Base-by-base conservation (phyloP, 2,329 filamentous ascomycete species). In the Alternaria dauci region DNA sequence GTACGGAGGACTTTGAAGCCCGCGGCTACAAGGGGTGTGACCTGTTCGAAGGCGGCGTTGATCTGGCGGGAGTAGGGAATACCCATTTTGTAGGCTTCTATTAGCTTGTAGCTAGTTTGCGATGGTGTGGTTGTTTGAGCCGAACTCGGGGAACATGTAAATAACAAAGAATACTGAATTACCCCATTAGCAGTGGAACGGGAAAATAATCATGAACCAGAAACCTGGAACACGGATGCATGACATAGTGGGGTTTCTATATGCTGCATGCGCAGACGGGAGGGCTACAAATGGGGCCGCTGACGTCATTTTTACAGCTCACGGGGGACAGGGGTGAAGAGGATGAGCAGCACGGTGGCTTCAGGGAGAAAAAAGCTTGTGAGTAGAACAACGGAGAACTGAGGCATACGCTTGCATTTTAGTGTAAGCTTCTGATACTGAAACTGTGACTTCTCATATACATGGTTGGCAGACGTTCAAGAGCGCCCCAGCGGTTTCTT, bases 61-160 rank as follows among this genome's bases (percentile, higher is more conserved):
- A 85, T 85, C 62, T 85, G 78, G 66, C 80, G 81, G 14, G 81
- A 84, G 73, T 84, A 85, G 1, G 83, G 84, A 52, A 85, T 81
- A 12, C 83, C 83, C 83, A 85, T 85, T 43, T 58, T 23, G 8
- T 20, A 12, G 20, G 18, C n/a, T 11, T 14, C 6, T 34, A 7
- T 18, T 18, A 8, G 5, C 28, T 18, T 18, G 26, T 46, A 30
- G 46, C 30, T 47, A 47, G n/a, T 26, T 30, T 11, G 28, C 18
- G 28, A 8, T 34, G 44, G 18, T 41, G 39, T 30, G 28, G 28
- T 30, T 30, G 28, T 30, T 30, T 9, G 28, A 30, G 28, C 28
- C 11, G 28, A 30, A 30, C 11, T 30, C 11, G 28, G 9, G 28
- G 9, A 30, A 9, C 11, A 8, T 30, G 9, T 11, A 30, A 30